These are phyloP conservation scores for Cladophialophora immunda DNA, from an alignment of 2,329 filamentous ascomycete species.

Conservation along the genomic window DNA sequence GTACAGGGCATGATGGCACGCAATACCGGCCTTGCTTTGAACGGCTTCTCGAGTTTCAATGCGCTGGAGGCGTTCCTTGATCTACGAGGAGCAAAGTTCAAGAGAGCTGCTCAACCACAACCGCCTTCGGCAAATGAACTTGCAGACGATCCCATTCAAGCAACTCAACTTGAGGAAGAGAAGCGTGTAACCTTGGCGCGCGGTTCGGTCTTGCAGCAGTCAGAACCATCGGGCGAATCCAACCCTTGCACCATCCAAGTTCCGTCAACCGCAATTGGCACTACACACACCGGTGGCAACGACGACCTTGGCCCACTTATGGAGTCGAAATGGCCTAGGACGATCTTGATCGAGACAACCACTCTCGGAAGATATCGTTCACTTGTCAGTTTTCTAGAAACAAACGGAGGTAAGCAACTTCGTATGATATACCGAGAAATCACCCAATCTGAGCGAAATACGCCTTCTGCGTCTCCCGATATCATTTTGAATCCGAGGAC, in stretches of 20 bases:
- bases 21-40: neutral
- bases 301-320: neutral
- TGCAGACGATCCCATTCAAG: slow-evolving; percentile 36
- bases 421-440: slow-evolving; percentile 42
- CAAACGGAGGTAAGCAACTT: slow-evolving; percentile 19
- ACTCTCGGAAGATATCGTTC: slow-evolving; percentile 27
- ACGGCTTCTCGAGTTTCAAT: slow-evolving; percentile 31
- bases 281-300: neutral
- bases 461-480: slow-evolving; percentile 67
- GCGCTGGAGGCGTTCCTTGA: slow-evolving; percentile 38
- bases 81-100: slow-evolving; percentile 39
- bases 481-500: slow-evolving; percentile 73
- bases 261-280: slow-evolving; percentile 16
- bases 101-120: slow-evolving; percentile 7
- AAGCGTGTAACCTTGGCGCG: neutral
- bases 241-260: slow-evolving; percentile 14
- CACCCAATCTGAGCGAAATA: slow-evolving; percentile 14
- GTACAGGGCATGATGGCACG: neutral
- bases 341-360: slow-evolving; percentile 33
- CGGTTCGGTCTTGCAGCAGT: neutral
- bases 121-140: slow-evolving; percentile 16
- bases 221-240: neutral
- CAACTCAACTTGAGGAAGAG: slow-evolving; percentile 29
- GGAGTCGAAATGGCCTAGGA: slow-evolving; percentile 18
- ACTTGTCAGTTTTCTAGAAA: slow-evolving; percentile 32